Evolutionary conservation across 1,284 basidiomycete genomes (phyloP), one percentile per base, ranked within the genome.

Genomic region (Sphagnurus paluster): DNA sequence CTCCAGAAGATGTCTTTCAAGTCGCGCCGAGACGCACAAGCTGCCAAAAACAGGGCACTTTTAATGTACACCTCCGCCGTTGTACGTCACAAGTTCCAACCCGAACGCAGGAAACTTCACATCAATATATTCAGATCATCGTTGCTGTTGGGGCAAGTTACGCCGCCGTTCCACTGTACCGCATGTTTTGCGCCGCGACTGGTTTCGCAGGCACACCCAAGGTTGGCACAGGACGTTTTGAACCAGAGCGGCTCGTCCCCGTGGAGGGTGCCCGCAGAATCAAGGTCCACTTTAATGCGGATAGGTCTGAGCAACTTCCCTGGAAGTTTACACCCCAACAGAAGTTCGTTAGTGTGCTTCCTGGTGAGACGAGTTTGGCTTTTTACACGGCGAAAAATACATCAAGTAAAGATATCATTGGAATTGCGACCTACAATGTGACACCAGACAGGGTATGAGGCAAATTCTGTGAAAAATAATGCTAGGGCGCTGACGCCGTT

Each of bases 391-490:
- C 96, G 8, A 93, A 81, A 71, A 99, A 99, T 60, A 80, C 77
- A 42, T 86, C 87, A 9, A 72, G 84, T 35, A 75, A 88, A 55
- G 97, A 99, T 65, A 83, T 99, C 46, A 95, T 99, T 61, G 97
- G 97, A 0, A 99, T 99, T 66, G 96, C 96, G 16, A 99, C 97
- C 5, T 99, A 99, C 66, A 99, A 99, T 67, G 93, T 97, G 35
- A 90, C 92, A 0, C 93, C 93, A 10, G 90, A 93, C 61, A 76
- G 90, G 61, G 96, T 97, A 64, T 44, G 86, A 70, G 5, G 7
- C 39, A 26, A 25, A 46, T 24, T 38, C 11, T 42, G 14, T 25
- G 16, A 11, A 29, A 23, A 17, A 13, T 37, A 6, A 21, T 9
- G 35, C 6, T 35, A 17, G 14, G 10, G 21, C 49, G 21, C 21